These are phyloP conservation scores for Besnoitia besnoiti DNA, from an alignment of 169 alveolate genomes.

Conservation along the genomic window DNA sequence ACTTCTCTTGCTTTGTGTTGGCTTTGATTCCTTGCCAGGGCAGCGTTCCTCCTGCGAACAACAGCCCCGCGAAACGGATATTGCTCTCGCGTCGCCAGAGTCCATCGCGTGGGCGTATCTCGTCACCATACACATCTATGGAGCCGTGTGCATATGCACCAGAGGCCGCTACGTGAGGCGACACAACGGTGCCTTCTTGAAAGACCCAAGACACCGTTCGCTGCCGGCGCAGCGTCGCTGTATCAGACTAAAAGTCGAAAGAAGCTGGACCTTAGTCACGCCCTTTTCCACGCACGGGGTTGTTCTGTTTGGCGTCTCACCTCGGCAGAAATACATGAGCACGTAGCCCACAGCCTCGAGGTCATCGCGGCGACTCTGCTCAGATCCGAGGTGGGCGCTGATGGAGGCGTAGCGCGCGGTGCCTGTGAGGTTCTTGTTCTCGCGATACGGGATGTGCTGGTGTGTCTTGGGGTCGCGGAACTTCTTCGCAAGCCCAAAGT, in stretches of 20 bases:
- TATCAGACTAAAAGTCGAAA: too few relatives aligned
- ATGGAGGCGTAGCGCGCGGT: conserved; percentile 98
- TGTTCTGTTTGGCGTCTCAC: conserved; percentile 48
- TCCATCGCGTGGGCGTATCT: too few relatives aligned
- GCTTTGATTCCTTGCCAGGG: conserved; percentile 99
- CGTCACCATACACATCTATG: too few relatives aligned
- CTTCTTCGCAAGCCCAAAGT: conserved; percentile 96
- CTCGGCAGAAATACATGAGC: conserved; percentile 81
- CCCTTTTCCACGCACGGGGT: too few relatives aligned
- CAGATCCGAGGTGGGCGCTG: conserved; percentile 97
- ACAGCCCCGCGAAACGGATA: not conserved
- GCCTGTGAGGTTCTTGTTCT: conserved; percentile 97
- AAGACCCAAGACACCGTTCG: too few relatives aligned
- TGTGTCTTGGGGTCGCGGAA: conserved; percentile 93
- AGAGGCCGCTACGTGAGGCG: too few relatives aligned
- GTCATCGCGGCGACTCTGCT: conserved; percentile 90
- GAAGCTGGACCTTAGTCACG: too few relatives aligned
- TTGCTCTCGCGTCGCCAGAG: too few relatives aligned
- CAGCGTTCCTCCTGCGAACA: conserved; percentile 89
- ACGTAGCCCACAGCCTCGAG: conserved; percentile 90
- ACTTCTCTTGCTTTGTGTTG: conserved; percentile 94
- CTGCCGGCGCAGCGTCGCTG: too few relatives aligned
- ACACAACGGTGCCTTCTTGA: too few relatives aligned
- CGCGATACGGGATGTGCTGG: conserved; percentile 97
- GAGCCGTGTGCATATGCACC: too few relatives aligned